A percentile compares a stretch with the other conserved stretches of the same genome.
These are phyloP conservation scores for Hyaloscypha bicolor DNA, from an alignment of 495 filamentous ascomycete genomes.

Conservation along the genomic window DNA sequence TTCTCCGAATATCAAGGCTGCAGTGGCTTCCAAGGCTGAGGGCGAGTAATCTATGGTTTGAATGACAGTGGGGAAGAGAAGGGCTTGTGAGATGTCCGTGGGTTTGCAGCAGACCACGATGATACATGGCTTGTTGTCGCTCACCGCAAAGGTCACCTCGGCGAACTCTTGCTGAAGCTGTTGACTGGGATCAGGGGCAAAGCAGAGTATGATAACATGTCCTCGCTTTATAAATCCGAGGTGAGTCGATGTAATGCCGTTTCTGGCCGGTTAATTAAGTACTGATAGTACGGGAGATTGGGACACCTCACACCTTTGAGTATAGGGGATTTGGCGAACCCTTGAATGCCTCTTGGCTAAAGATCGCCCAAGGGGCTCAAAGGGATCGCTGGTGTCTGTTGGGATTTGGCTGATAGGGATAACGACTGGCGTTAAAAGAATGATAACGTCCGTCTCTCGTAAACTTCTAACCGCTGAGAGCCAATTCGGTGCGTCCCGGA, in stretches of 20 bases:
- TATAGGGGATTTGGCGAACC: constrained; percentile 64
- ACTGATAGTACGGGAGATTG: not conserved
- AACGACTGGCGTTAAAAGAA: constrained; percentile 63
- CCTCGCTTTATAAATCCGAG: constrained; percentile 60
- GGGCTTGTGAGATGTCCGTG: constrained; percentile 10
- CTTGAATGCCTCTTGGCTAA: constrained; percentile 54
- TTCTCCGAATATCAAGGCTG: constrained; percentile 56
- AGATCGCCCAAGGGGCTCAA: constrained; percentile 59
- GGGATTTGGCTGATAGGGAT: constrained; percentile 39
- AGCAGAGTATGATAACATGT: constrained; percentile 48
- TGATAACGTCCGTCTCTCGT: constrained; percentile 46
- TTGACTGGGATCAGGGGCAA: constrained; percentile 38
- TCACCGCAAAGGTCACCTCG: constrained; percentile 43
- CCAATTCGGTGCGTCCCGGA: constrained; percentile 29
- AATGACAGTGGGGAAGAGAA: constrained; percentile 49
- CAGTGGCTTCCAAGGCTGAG: constrained; percentile 54
- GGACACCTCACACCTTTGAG: constrained; percentile 33
- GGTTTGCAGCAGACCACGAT: constrained; percentile 50
- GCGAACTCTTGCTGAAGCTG: constrained; percentile 45
- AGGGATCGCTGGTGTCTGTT: constrained; percentile 50
- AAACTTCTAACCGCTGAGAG: constrained; percentile 19
- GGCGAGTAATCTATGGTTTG: constrained; percentile 50
- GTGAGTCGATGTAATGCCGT: constrained; percentile 61
- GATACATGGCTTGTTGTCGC: constrained; percentile 51
- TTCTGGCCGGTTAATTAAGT: constrained; percentile 28